phyloP scores from a whole-genome alignment of 108 stramenopile species.

The Stephanodiscus minutulus region DNA sequence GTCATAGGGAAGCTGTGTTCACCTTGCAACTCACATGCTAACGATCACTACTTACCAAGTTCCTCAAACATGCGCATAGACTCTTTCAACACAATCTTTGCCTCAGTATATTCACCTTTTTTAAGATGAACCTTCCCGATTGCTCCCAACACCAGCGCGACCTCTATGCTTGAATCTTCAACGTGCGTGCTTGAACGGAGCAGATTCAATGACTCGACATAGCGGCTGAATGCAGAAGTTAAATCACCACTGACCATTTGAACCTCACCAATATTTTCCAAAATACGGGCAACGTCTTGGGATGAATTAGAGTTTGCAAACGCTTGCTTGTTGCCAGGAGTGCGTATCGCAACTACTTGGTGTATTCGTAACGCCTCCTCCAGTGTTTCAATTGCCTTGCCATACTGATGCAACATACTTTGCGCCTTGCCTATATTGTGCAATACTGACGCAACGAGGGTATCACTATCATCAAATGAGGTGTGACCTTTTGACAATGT shows the following conservation, averaged over 20 bases:
- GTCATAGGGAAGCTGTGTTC: not conserved
- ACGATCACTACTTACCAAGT: slow-evolving; percentile 18
- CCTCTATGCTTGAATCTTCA: slow-evolving; percentile 28
- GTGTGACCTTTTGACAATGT: slow-evolving; percentile 4
- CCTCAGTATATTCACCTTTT: slow-evolving; percentile 42
- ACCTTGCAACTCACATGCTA: slow-evolving; percentile 2
- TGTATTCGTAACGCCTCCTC: slow-evolving; percentile 47
- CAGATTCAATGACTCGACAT: slow-evolving; percentile 36
- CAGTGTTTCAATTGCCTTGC: slow-evolving; percentile 46
- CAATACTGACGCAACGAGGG: slow-evolving; percentile 36
- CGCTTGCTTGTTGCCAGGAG: slow-evolving; percentile 4
- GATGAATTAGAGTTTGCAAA: slow-evolving; percentile 1
- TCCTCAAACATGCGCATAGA: slow-evolving; percentile 44
- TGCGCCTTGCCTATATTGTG: slow-evolving; percentile 47
- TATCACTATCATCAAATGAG: slow-evolving; percentile 26
- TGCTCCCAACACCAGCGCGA: slow-evolving; percentile 42
- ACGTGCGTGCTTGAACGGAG: slow-evolving; percentile 21
- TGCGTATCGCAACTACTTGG: slow-evolving; percentile 32
- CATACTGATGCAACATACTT: slow-evolving; percentile 45
- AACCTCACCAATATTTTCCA: slow-evolving; percentile 51
- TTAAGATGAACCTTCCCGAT: slow-evolving; percentile 45
- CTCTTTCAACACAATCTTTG: slow-evolving; percentile 40
- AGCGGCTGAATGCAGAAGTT: slow-evolving; percentile 33
- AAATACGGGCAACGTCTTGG: slow-evolving; percentile 39
- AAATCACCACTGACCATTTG: slow-evolving; percentile 48